These are phyloP conservation scores for Daldinia childiae DNA, from an alignment of 495 filamentous ascomycete genomes.

Conservation along the genomic window DNA sequence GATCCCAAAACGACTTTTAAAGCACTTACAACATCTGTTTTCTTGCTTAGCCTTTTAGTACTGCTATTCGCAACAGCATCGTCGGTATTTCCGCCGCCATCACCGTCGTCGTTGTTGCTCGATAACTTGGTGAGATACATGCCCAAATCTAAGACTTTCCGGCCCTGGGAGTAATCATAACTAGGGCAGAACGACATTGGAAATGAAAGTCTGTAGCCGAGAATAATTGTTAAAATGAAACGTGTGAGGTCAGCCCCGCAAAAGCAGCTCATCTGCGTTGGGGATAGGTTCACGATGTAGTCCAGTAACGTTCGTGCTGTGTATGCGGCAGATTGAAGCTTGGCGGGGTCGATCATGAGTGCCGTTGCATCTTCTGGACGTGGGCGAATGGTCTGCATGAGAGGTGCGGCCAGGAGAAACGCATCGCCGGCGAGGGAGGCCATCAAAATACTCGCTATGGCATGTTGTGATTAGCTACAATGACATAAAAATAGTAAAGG, in stretches of 20 bases:
- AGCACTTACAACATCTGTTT: constrained; percentile 50
- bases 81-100: background rate
- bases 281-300: constrained; percentile 39
- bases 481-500: background rate
- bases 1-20: constrained; percentile 52
- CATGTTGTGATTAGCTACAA: constrained; percentile 3
- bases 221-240: constrained; percentile 50
- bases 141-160: constrained; percentile 46
- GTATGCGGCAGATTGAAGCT: constrained; percentile 33
- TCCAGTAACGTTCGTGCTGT: constrained; percentile 43
- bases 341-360: constrained; percentile 6
- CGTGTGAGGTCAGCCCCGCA: constrained; percentile 47
- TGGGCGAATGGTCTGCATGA: constrained; percentile 42
- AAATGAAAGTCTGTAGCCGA: constrained; percentile 55
- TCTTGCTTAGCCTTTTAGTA: constrained; percentile 15
- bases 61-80: background rate
- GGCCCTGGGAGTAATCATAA: constrained; percentile 50
- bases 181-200: constrained; percentile 47
- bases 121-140: constrained; percentile 46
- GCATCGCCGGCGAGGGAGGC: constrained; percentile 46
- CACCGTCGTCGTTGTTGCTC: constrained; percentile 2
- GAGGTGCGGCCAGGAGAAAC: constrained; percentile 50
- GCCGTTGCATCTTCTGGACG: constrained; percentile 2
- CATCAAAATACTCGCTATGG: constrained; percentile 48
- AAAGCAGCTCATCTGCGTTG: constrained; percentile 45